Evolutionary conservation across 1,284 basidiomycete genomes (phyloP).

Genomic region (Ceratobasidium sp.): DNA sequence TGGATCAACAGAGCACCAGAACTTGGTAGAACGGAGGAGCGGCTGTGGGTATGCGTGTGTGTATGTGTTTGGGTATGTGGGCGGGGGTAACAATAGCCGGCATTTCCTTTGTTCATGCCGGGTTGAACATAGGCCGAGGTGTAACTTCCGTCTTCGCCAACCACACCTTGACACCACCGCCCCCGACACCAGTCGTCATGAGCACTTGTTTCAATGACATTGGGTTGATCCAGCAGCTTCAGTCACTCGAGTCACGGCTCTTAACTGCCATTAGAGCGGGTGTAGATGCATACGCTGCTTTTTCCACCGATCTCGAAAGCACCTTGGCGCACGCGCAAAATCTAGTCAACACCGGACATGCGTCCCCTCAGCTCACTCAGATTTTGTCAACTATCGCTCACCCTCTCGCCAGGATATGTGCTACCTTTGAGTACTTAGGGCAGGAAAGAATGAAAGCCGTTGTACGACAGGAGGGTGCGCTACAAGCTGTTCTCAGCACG

Average conservation of each 20-base stretch:
- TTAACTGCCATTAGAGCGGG: constrained; percentile 6
- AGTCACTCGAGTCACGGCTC: constrained; percentile 1
- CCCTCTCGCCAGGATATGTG: background rate
- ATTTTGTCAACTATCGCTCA: background rate
- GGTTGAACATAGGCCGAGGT: background rate
- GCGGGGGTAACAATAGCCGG: constrained; percentile 11
- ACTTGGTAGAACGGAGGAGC: no score
- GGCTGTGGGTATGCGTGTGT: background rate
- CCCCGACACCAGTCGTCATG: constrained; percentile 34
- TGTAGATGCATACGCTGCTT: constrained; percentile 13
- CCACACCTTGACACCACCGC: constrained; percentile 42
- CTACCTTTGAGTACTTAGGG: background rate
- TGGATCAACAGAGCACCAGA: no score
- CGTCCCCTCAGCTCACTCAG: background rate
- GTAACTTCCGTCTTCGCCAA: constrained; percentile 26
- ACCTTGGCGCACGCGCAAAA: constrained; percentile 4
- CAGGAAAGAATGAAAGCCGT: background rate
- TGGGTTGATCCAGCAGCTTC: constrained; percentile 27
- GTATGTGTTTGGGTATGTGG: constrained; percentile 33
- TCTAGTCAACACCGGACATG: background rate
- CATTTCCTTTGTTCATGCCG: constrained; percentile 23
- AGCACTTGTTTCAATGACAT: constrained; percentile 25
- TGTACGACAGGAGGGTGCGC: background rate
- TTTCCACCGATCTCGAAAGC: constrained; percentile 4
- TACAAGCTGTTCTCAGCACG: background rate